These are phyloP conservation scores for Phytophthora citricola DNA, from an alignment of 352 stramenopile species.

Conservation along the genomic window DNA sequence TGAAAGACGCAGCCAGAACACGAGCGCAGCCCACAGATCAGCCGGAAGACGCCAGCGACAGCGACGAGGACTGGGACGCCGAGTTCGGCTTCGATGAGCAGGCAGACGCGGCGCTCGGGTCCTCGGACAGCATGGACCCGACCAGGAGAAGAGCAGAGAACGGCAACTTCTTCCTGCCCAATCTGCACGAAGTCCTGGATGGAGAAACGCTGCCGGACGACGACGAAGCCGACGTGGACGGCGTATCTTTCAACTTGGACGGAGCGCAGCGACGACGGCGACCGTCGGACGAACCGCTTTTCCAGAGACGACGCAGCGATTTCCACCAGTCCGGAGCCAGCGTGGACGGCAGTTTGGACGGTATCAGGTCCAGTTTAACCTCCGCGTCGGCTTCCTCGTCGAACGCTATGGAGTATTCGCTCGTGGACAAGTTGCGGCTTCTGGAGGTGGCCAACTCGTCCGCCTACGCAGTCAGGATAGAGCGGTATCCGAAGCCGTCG, in stretches of 20 bases:
- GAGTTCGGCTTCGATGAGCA: constrained; percentile 83
- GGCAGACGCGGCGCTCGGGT: constrained; percentile 36
- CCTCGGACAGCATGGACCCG: constrained; percentile 56
- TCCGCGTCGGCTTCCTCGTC: constrained; percentile 46
- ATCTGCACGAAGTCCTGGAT: constrained; percentile 82
- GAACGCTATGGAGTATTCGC: constrained; percentile 59
- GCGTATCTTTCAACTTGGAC: constrained; percentile 39
- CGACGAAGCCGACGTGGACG: constrained; percentile 40
- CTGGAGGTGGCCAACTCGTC: constrained; percentile 77
- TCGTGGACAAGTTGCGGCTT: constrained; percentile 75
- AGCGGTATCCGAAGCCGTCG: constrained; percentile 81
- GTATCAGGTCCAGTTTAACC: constrained; percentile 63
- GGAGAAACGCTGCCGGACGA: constrained; percentile 68
- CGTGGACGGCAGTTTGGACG: constrained; percentile 58
- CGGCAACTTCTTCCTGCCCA: constrained; percentile 84
- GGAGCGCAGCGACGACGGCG: constrained; percentile 26
- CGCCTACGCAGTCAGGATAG: constrained; percentile 78
- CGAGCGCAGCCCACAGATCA: constrained; percentile 1
- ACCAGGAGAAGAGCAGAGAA: constrained; percentile 73
- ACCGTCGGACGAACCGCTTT: constrained; percentile 64
- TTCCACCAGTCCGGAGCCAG: constrained; percentile 45
- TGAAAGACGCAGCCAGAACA: constrained; percentile 16
- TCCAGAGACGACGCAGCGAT: constrained; percentile 57
- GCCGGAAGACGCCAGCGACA: constrained; percentile 20
- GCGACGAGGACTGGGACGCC: constrained; percentile 72